Base-by-base conservation (phyloP, 1,284 basidiomycete genomes). In the Marasmius oreades region DNA sequence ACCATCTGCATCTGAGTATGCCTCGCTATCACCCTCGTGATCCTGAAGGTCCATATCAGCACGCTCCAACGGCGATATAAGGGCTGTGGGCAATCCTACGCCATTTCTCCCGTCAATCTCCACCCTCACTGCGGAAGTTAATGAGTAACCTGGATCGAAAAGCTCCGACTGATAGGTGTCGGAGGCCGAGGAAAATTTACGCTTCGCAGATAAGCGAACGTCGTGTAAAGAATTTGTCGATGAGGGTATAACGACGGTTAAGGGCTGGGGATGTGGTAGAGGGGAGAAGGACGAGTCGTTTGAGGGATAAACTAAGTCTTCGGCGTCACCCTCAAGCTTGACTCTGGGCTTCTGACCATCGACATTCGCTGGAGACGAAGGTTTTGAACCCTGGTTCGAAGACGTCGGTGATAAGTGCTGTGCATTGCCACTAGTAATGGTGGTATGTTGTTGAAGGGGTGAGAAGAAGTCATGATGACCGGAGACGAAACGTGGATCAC, bases 1-100 rank as follows among this genome's bases (percentile, higher is more conserved):
- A 56, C 56, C 58, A 14, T 67, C 67, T 51, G 55, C 64, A 44
- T 62, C 60, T 8, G 36, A 51, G 46, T 66, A 64, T 44, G 23
- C 53, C 31, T 56, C 60, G 14, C 37, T 39, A 50, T 51, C 56
- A 53, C 47, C 36, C 16, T 53, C 59, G 28, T 18, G 56, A 33
- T 50, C 42, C 39, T 47, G 60, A 47, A 50, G 52, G 28, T 31
- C 42, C 22, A 51, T 8, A 18, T 42, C 39, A 20, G 39, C n/a
- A 16, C 39, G 39, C 39, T 42, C 39, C 11, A 42, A 22, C 22
- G 18, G 18, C 23, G 46, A 23, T 34, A 43, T 37, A 37, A 24
- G 16, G 28, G 43, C 31, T 26, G 33, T 47, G 28, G 51, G 24
- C 51, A 47, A 37, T 12, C 11, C 18, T 23, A 22, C 28, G 48